Conservation (phyloP, 306 rosid species). For the Quercus variabilis region DNA sequence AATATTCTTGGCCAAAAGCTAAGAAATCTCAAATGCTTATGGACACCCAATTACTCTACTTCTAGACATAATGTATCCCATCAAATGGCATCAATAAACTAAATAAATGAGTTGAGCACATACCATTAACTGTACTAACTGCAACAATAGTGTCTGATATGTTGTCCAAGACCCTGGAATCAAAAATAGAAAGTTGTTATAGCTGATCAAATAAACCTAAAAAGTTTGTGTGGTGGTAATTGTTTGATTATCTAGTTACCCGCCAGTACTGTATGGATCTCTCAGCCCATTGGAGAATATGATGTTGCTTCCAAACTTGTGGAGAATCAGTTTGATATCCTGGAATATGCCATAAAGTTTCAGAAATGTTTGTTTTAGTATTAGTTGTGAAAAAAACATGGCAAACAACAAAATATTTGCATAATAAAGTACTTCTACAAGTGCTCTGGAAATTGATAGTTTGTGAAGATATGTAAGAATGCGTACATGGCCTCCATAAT, state of each 20-base stretch:
- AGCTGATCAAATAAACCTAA: neutral
- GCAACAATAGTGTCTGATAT: slow-evolving; percentile 48
- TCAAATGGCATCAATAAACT: too few relatives aligned
- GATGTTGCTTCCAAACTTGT: slow-evolving; percentile 57
- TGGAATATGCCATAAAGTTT: slow-evolving; percentile 15
- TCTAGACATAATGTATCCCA: too few relatives aligned
- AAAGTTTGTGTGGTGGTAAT: neutral
- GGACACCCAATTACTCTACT: too few relatives aligned
- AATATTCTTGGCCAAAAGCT: too few relatives aligned
- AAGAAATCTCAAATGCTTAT: too few relatives aligned
- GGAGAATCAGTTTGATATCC: slow-evolving; percentile 49
- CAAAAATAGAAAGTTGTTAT: neutral
- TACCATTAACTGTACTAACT: slow-evolving; percentile 36
- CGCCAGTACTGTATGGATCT: slow-evolving; percentile 64
- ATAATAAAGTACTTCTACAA: neutral
- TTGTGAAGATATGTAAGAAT: neutral
- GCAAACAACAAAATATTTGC: neutral
- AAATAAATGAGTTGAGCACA: neutral
- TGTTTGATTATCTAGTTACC: slow-evolving; percentile 33
- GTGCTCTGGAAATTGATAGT: neutral
- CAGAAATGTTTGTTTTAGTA: neutral
- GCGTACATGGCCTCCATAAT: slow-evolving; percentile 72
- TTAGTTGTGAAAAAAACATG: neutral
- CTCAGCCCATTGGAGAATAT: slow-evolving; percentile 69
- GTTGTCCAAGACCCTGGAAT: slow-evolving; percentile 40